A percentile compares a stretch with the other conserved stretches of the same genome.
Conservation (phyloP, 495 filamentous ascomycete species). For the Amphirosellinia nigrospora region DNA sequence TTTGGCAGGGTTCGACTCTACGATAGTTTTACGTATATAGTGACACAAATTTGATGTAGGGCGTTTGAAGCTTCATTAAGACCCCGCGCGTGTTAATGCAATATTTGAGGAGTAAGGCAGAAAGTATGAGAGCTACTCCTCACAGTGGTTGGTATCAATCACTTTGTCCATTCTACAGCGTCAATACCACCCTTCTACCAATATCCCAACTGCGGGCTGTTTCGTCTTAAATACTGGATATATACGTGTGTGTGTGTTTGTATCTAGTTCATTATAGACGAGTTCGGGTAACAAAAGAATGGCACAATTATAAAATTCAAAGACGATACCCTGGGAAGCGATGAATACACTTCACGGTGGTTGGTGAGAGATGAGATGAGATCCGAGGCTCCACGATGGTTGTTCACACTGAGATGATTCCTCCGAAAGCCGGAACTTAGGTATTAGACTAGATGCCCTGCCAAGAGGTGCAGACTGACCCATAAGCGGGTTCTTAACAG, state of each 20-base stretch:
- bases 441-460: too few species aligned
- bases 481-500: neutral
- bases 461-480: neutral
- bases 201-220: neutral
- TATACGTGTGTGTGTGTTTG: neutral
- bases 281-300: neutral
- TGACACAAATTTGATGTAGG: neutral
- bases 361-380: neutral
- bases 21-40: neutral
- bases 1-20: neutral
- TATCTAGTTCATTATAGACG: neutral
- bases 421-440: slow-evolving; percentile 14
- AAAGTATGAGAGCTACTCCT: too few species aligned
- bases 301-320: neutral
- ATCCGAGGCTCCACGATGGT: too few species aligned
- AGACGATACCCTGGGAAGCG: too few species aligned
- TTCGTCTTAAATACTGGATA: neutral
- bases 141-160: too few species aligned
- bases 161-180: too few species aligned
- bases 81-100: neutral
- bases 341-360: neutral
- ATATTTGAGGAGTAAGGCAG: neutral
- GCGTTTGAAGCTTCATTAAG: neutral
- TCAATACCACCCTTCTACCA: too few species aligned
- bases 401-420: neutral